Evolutionary conservation across 768 basidiomycete species (phyloP).

Genomic region (Amanita exitialis): DNA sequence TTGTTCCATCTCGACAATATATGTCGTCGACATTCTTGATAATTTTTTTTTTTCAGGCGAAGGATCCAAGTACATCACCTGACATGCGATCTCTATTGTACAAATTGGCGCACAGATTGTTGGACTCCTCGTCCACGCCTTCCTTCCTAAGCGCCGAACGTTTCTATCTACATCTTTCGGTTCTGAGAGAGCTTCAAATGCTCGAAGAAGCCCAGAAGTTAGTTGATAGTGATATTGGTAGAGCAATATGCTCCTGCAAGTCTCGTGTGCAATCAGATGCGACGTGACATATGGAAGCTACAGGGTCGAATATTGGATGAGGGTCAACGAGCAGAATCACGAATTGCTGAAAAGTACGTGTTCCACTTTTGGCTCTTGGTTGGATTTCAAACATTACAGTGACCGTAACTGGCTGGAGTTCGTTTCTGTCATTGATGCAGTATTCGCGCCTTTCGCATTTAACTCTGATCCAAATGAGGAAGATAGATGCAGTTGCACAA

Average conservation of each 20-base stretch:
- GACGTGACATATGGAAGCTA: slow-evolving; percentile 58
- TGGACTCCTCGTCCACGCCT: slow-evolving; percentile 52
- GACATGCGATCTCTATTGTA: slow-evolving; percentile 60
- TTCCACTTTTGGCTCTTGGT: background rate
- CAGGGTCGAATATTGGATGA: slow-evolving; percentile 53
- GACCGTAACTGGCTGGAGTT: slow-evolving; percentile 88
- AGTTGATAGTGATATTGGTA: slow-evolving; percentile 60
- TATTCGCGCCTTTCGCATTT: slow-evolving; percentile 34
- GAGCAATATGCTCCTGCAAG: slow-evolving; percentile 58
- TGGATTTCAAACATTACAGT: slow-evolving; percentile 21
- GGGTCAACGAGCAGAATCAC: slow-evolving; percentile 45
- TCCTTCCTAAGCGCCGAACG: slow-evolving; percentile 63
- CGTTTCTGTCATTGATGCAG: slow-evolving; percentile 59
- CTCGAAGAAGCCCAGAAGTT: slow-evolving; percentile 64
- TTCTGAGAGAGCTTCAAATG: slow-evolving; percentile 59
- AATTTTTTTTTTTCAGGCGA: slow-evolving; percentile 40
- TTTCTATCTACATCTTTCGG: slow-evolving; percentile 64
- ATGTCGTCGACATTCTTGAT: background rate
- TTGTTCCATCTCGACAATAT: background rate
- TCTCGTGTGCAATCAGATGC: slow-evolving; percentile 63
- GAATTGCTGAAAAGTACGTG: slow-evolving; percentile 51
- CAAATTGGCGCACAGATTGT: slow-evolving; percentile 68
- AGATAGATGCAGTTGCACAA: slow-evolving; percentile 25
- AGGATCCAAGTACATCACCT: slow-evolving; percentile 50
- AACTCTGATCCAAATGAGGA: slow-evolving; percentile 19